These are phyloP conservation scores for Echites panduratus DNA, from an alignment of 257 asterid genomes.

Conservation along the genomic window DNA sequence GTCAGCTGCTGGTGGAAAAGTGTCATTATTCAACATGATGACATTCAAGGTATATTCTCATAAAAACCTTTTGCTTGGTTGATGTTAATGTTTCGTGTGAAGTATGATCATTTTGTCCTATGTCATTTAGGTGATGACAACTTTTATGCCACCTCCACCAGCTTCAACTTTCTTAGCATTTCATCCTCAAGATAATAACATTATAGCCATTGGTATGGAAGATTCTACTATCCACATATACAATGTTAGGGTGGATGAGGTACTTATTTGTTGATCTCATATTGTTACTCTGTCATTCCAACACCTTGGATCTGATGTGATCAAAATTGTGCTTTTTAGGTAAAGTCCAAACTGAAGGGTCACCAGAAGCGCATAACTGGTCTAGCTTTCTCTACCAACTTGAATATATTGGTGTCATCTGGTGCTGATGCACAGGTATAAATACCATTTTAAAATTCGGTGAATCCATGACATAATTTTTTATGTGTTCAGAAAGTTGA, in stretches of 20 bases:
- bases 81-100: not conserved
- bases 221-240: conserved; percentile 96
- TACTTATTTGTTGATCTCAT: conserved; percentile 14
- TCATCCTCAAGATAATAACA: conserved; percentile 95
- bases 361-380: conserved; percentile 93
- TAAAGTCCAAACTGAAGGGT: conserved; percentile 73
- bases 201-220: conserved; percentile 95
- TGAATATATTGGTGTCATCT: conserved; percentile 82
- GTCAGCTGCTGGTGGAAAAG: conserved; percentile 39
- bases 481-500: not conserved
- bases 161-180: conserved; percentile 89
- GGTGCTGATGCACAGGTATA: conserved; percentile 96
- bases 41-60: conserved; percentile 29
- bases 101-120: conserved; percentile 13
- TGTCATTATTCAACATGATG: conserved; percentile 36
- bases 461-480: not conserved
- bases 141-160: conserved; percentile 98
- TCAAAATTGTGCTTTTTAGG: conserved; percentile 32
- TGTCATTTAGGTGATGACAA: conserved; percentile 70
- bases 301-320: conserved; percentile 13
- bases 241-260: conserved; percentile 94
- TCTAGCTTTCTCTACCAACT: conserved; percentile 77
- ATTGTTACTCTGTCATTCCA: not conserved
- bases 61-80: not conserved
- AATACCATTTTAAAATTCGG: not conserved